Base-by-base conservation (phyloP, 2,329 filamentous ascomycete genomes). In the Sporothrix pallida region DNA sequence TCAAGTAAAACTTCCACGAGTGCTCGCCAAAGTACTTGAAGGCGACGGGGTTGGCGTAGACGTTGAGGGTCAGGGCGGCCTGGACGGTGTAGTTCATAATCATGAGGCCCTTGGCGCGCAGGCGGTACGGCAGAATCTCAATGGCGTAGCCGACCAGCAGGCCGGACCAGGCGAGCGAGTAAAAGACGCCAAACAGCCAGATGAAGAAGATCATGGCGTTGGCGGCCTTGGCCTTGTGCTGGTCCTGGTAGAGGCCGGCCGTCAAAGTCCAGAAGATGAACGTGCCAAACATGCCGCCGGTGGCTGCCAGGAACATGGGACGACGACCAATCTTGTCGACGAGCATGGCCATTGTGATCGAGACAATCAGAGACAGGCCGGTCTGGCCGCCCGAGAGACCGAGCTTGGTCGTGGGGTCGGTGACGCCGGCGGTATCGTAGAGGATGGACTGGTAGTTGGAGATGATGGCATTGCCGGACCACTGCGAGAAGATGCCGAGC, bases 401-500 rank as follows among this genome's bases (percentile, higher is more conserved):
- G 72, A 86, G 84, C 78, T 84, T 84, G 78, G 81, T 80, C 48
- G 81, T 83, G 56, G 83, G 79, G 76, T 83, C 80, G 1, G 75
- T 83, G 75, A 90, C 84, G 72, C 87, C 87, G 75, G 87, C 87
- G 50, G 83, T 83, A 56, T 83, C 79, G 80, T 89, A 88, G 67
- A 90, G 85, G 74, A 83, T 81, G 74, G 83, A 86, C 56, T 86
- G 62, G 80, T 92, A 92, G 81, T 92, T 91, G 75, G 86, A 89
- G 78, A 92, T 88, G 1, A 92, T 82, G 20, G 88, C 89, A 78
- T 92, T 92, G 62, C 90, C 90, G 71, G 87, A 89, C 82, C 90
- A 92, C 80, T 92, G 90, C 1, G 89, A 91, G 78, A 92, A 90
- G 77, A 92, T 81, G 78, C 89, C 90, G 20, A 92, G 84, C 0